Evolutionary conservation across 2,329 filamentous ascomycete genomes (phyloP).

Genomic region (Pyrenophora seminiperda): DNA sequence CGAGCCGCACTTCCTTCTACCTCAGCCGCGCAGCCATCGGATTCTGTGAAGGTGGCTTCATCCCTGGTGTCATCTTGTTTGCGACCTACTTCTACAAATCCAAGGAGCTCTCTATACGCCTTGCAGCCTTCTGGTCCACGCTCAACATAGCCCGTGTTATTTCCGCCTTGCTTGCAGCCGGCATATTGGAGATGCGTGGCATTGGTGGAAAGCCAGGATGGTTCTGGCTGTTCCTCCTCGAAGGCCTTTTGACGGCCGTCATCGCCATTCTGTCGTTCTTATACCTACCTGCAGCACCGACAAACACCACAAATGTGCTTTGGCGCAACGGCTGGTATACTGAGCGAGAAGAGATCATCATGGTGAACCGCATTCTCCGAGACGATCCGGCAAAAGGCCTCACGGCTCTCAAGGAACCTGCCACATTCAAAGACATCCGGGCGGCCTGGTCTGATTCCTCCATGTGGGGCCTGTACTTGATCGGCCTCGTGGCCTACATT

Average conservation of each 20-base stretch:
- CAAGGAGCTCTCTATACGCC: slow-evolving; percentile 68
- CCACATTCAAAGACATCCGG: slow-evolving; percentile 55
- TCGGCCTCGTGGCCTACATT: slow-evolving; percentile 51
- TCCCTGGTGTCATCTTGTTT: slow-evolving; percentile 68
- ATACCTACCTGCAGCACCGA: slow-evolving; percentile 58
- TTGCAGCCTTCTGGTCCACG: slow-evolving; percentile 73
- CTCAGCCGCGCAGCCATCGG: slow-evolving; percentile 50
- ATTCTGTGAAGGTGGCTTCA: slow-evolving; percentile 57
- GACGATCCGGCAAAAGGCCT: slow-evolving; percentile 61
- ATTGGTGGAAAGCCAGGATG: slow-evolving; percentile 57
- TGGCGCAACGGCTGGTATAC: slow-evolving; percentile 66
- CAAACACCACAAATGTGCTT: slow-evolving; percentile 41
- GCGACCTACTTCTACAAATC: slow-evolving; percentile 77
- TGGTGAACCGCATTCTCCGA: slow-evolving; percentile 67
- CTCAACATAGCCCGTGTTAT: slow-evolving; percentile 61
- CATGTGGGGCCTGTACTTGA: slow-evolving; percentile 61
- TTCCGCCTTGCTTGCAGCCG: slow-evolving; percentile 61
- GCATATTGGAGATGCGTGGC: slow-evolving; percentile 58
- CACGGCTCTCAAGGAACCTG: slow-evolving; percentile 62
- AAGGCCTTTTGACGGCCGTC: slow-evolving; percentile 38
- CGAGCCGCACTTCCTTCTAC: slow-evolving; percentile 52
- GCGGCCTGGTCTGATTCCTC: slow-evolving; percentile 59
- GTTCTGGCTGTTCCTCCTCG: slow-evolving; percentile 60
- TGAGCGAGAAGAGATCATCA: slow-evolving; percentile 69
- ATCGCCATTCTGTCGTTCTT: slow-evolving; percentile 38